Base-by-base conservation (phyloP, 2,329 filamentous ascomycete species). In the Stachybotrys elegans region DNA sequence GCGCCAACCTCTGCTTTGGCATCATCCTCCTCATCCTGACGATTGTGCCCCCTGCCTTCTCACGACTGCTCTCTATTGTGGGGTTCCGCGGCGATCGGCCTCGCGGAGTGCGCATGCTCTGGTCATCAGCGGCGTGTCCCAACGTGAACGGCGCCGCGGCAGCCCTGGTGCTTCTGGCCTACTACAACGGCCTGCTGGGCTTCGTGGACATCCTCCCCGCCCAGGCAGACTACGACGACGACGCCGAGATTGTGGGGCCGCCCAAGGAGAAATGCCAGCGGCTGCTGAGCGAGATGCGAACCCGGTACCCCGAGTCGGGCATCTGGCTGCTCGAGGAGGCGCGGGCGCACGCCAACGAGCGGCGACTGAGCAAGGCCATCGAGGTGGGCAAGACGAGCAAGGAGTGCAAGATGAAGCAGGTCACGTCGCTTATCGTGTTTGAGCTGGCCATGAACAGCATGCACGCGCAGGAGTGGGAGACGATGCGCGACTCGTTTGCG, bases 121-220 rank as follows among this genome's bases (percentile, higher is more conserved):
- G 93, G 93, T 83, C 88, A 60, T 88, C 89, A 12, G 90, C 88
- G 19, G 82, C 83, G 40, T 93, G 91, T 61, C 69, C 83, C 49
- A 95, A 95, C 61, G 79, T 97, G 57, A 94, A 96, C 58, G 92
- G 91, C n/a, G 92, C 88, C 6, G 84, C 97, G 59, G 84, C 91
- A 0, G 88, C 85, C 0, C 74, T 97, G 32, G 78, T 88, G 21
- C 71, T 96, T 0, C 74, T 97, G 14, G 83, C 81, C 1, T 97
- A 90, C 64, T 95, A 96, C 67, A 95, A 95, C 59, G 86, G 85
- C 6, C 78, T 95, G 23, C 76, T 94, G 14, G 88, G 87, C 2
- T 85, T 89, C 52, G 88, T 89, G 49, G 93, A 98, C 59, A 96
- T 98, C 44, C 72, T 95, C 14, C 84, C 88, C 0, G 73, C 79